These are phyloP conservation scores for Yamadazyma olivae DNA, from an alignment of 805 yeast genomes.

Conservation along the genomic window DNA sequence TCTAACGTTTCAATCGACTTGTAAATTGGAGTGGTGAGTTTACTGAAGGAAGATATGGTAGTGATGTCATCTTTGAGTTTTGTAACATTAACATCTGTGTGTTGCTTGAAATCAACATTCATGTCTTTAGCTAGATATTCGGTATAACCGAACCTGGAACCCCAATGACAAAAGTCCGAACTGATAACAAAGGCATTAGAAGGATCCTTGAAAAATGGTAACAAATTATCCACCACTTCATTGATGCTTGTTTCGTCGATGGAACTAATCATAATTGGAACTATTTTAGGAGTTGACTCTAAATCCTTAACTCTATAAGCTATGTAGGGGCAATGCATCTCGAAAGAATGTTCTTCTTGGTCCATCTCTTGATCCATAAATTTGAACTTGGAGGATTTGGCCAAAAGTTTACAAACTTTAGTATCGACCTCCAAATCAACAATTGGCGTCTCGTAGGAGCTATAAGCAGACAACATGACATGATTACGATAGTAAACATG, in stretches of 20 bases:
- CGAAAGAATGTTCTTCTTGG: slow-evolving; percentile 87
- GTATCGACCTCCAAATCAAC: slow-evolving; percentile 72
- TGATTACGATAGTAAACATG: slow-evolving; percentile 72
- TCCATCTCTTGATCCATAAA: slow-evolving; percentile 62
- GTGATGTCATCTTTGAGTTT: not conserved
- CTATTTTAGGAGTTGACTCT: slow-evolving; percentile 40
- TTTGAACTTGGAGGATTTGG: slow-evolving; percentile 33
- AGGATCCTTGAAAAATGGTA: slow-evolving; percentile 52
- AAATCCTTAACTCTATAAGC: slow-evolving; percentile 42
- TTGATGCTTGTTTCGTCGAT: slow-evolving; percentile 44
- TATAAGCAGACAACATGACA: slow-evolving; percentile 52
- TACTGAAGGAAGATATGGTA: slow-evolving; percentile 6
- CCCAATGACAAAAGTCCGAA: slow-evolving; percentile 96
- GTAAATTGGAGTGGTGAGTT: slow-evolving; percentile 48
- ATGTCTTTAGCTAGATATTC: slow-evolving; percentile 21
- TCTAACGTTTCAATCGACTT: slow-evolving; percentile 76
- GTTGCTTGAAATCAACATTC: slow-evolving; percentile 3
- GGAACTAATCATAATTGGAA: slow-evolving; percentile 81
- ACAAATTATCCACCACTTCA: slow-evolving; percentile 46
- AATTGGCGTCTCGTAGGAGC: slow-evolving; percentile 72
- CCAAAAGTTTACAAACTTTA: slow-evolving; percentile 36
- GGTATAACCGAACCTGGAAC: slow-evolving; percentile 43
- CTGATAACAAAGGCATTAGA: slow-evolving; percentile 72
- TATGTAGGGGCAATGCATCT: slow-evolving; percentile 87
- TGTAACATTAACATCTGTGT: slow-evolving; percentile 4